Evolutionary conservation across 2,329 filamentous ascomycete species (phyloP).

Genomic region (Coniochaeta sp.): DNA sequence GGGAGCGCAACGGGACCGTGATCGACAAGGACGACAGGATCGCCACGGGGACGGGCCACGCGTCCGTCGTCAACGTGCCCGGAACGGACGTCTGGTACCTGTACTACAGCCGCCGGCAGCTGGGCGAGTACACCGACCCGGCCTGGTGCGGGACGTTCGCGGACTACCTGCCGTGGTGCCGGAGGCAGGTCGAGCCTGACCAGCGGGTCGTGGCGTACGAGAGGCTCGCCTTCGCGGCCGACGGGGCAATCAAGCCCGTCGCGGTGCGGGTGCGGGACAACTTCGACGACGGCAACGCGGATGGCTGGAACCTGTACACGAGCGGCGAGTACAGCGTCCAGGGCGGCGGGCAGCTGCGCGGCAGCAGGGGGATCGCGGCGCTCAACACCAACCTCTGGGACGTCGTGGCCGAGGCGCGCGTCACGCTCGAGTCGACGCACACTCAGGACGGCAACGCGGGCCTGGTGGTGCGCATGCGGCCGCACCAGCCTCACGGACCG

Average conservation of each 20-base stretch:
- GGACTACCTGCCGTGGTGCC: background rate
- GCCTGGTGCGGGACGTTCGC: background rate
- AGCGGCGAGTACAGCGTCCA: background rate
- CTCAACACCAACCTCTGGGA: background rate
- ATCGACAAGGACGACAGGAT: conserved; percentile 2
- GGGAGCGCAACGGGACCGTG: background rate
- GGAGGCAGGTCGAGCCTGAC: background rate
- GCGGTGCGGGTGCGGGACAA: background rate
- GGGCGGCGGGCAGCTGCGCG: background rate
- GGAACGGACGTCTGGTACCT: conserved; percentile 8
- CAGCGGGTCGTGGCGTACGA: conserved; percentile 2
- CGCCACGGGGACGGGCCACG: conserved; percentile 6
- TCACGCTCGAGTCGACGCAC: background rate
- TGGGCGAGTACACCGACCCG: background rate
- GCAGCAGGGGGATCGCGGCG: background rate
- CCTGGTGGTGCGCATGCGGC: background rate
- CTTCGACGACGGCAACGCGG: background rate
- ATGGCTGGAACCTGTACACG: background rate
- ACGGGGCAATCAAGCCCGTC: conserved; percentile 3
- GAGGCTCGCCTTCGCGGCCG: conserved; percentile 2
- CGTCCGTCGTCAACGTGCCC: conserved; percentile 6
- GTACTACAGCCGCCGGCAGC: conserved; percentile 4
- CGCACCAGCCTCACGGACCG: no score
- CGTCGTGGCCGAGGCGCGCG: background rate
- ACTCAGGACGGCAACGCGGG: background rate